Conservation (phyloP, 2,329 filamentous ascomycete genomes). For the Cordyceps militaris region DNA sequence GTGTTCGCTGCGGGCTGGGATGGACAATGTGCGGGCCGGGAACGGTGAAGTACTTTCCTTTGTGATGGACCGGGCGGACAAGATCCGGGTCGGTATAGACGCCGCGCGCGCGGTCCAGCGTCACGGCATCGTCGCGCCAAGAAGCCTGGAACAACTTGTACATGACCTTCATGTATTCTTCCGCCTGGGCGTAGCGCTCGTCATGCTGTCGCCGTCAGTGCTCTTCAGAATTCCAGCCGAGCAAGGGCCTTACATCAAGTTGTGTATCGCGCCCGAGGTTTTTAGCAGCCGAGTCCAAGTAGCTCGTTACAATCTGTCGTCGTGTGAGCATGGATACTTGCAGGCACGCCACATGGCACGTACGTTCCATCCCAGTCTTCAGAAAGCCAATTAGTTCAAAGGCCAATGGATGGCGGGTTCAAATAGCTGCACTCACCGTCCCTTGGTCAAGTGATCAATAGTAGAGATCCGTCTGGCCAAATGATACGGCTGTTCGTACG, state of each 20-base stretch:
- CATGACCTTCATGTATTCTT: constrained; percentile 52
- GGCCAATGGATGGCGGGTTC: too few species aligned
- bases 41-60: constrained; percentile 51
- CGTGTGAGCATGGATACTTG: neutral
- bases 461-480: constrained; percentile 58
- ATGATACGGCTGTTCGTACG: constrained; percentile 63
- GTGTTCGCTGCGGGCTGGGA: constrained; percentile 56
- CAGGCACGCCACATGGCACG: neutral
- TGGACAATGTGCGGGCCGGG: constrained; percentile 55
- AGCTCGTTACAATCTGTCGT: constrained; percentile 53
- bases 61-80: constrained; percentile 56
- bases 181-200: constrained; percentile 50
- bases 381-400: neutral
- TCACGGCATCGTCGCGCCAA: constrained; percentile 55
- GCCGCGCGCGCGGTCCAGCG: constrained; percentile 44
- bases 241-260: constrained; percentile 20
- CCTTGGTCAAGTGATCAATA: constrained; percentile 58
- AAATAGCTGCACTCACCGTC: constrained; percentile 20
- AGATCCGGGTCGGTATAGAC: constrained; percentile 38
- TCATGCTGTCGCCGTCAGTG: constrained; percentile 20
- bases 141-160: constrained; percentile 53
- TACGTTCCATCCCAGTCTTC: constrained; percentile 34
- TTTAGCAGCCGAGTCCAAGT: constrained; percentile 58
- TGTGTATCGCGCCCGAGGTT: constrained; percentile 54
- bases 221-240: neutral